These are phyloP conservation scores for Candida buenavistaensis DNA, from an alignment of 1,139 yeast species.

Conservation along the genomic window DNA sequence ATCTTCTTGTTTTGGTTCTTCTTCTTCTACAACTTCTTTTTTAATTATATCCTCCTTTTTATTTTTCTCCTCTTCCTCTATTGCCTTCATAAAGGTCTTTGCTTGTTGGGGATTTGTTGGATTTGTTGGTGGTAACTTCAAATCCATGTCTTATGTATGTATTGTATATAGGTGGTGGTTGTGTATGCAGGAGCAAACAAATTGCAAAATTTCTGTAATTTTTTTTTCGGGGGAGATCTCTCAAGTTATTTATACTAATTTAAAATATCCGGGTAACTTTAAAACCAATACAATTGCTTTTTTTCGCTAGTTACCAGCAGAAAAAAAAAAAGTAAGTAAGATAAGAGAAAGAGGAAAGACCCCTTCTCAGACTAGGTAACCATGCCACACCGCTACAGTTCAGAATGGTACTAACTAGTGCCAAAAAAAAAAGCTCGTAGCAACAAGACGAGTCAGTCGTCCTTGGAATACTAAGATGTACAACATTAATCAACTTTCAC, in stretches of 20 bases:
- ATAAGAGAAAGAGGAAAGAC: too few species aligned
- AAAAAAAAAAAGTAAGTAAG: not conserved
- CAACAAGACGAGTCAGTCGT: too few species aligned
- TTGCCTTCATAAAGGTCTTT: conserved; percentile 3
- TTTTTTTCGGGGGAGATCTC: conserved; percentile 2
- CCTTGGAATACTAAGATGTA: too few species aligned
- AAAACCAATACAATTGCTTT: not conserved
- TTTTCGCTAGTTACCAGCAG: not conserved
- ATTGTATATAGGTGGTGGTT: too few species aligned
- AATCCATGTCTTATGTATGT: conserved; percentile 1
- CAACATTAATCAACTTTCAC: too few species aligned
- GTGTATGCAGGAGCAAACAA: not conserved
- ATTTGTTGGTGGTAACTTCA: conserved; percentile 1
- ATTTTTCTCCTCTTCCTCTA: conserved; percentile 2
- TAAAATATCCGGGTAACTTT: conserved; percentile 3
- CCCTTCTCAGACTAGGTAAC: too few species aligned
- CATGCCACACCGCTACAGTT: too few species aligned
- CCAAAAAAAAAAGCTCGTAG: too few species aligned
- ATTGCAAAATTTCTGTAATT: not conserved
- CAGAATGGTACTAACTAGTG: too few species aligned
- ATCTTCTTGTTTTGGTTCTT: conserved; percentile 48
- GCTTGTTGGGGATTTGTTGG: conserved; percentile 5
- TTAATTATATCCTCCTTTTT: conserved; percentile 15
- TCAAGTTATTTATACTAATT: conserved; percentile 5
- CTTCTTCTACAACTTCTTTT: conserved; percentile 36